Evolutionary conservation across 495 filamentous ascomycete species (phyloP), one percentile per base, ranked within the genome.

Genomic region (Aspergillus diversus): DNA sequence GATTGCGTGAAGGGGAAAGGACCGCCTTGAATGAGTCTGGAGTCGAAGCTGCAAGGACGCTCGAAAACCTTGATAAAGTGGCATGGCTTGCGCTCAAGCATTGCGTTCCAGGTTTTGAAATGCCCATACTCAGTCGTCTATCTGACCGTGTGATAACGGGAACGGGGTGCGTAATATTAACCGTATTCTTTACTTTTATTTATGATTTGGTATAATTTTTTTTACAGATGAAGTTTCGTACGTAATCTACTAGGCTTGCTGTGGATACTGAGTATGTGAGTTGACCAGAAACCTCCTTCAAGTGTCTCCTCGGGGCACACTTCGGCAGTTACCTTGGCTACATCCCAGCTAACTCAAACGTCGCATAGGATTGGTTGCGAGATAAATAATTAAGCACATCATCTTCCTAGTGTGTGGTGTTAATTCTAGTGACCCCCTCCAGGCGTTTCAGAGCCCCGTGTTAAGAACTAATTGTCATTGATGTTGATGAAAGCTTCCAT

Each of bases 401-500:
- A 63, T 58, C 47, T 16, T 37, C 31, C 39, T n/a, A 63, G 47
- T 47, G 58, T 37, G 61, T 63, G 54, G 55, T 57, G 61, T 50
- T 33, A 55, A 43, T 27, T 27, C 21, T 2, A 27, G 21, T 27
- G 47, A 47, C 17, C 31, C 16, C 47, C 47, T 50, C 47, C 21
- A 31, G n/a, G 15, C 33, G 16, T 35, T 39, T 54, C 37, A 31
- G 42, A 39, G 4, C 32, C 47, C 56, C 54, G 37, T 50, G 51
- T 59, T 50, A 43, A 43, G n/a, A 51, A 39, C 13, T 7, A 52
- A 39, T 59, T 63, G 64, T 63, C 64, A 66, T 66, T 32, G 64
- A 66, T 33, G 33, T 34, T 15, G 47, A 16, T 27, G 51, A 43
- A 60, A 66, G 55, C 60, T 63, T 63, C 64, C 64, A 60, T 17